Percentiles rank a stretch among this genome's conserved stretches.
Evolutionary conservation across 2,329 filamentous ascomycete species (phyloP).

Genomic region (Lomentospora prolificans): DNA sequence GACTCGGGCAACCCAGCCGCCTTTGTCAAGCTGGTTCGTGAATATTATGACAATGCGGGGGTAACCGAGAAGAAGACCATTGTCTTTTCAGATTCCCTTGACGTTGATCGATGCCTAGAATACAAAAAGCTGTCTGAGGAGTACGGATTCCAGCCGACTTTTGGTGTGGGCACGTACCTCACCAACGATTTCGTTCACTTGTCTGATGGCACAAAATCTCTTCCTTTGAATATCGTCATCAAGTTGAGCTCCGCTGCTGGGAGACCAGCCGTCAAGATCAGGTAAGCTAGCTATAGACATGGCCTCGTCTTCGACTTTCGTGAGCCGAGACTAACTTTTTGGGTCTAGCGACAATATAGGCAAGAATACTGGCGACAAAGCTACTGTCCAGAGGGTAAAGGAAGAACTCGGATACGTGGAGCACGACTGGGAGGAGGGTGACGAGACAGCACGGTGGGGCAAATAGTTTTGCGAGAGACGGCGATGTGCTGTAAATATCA

Average conservation of each 20-base stretch:
- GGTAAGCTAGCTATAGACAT: too few species aligned
- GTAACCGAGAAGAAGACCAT: constrained; percentile 77
- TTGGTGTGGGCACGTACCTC: constrained; percentile 90
- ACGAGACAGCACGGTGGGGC: constrained; percentile 79
- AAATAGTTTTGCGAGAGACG: constrained; percentile 25
- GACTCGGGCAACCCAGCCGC: constrained; percentile 79
- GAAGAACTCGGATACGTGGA: constrained; percentile 76
- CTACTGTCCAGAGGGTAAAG: constrained; percentile 76
- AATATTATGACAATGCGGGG: constrained; percentile 68
- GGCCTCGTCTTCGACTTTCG: not conserved
- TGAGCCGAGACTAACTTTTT: not conserved
- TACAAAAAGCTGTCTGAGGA: constrained; percentile 79
- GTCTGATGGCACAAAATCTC: constrained; percentile 69
- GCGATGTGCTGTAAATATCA: not conserved
- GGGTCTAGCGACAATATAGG: constrained; percentile 60
- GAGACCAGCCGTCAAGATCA: constrained; percentile 82
- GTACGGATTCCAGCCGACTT: constrained; percentile 73
- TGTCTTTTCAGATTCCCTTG: constrained; percentile 91
- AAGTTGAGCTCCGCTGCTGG: constrained; percentile 83
- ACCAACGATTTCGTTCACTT: constrained; percentile 85
- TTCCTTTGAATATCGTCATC: constrained; percentile 94
- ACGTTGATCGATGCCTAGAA: constrained; percentile 81
- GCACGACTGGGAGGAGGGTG: constrained; percentile 70
- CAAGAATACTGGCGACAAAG: constrained; percentile 87
- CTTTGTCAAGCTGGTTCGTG: constrained; percentile 68